phyloP scores from a whole-genome alignment of 2,329 filamentous ascomycete genomes.

The Xylariaceae sp. region DNA sequence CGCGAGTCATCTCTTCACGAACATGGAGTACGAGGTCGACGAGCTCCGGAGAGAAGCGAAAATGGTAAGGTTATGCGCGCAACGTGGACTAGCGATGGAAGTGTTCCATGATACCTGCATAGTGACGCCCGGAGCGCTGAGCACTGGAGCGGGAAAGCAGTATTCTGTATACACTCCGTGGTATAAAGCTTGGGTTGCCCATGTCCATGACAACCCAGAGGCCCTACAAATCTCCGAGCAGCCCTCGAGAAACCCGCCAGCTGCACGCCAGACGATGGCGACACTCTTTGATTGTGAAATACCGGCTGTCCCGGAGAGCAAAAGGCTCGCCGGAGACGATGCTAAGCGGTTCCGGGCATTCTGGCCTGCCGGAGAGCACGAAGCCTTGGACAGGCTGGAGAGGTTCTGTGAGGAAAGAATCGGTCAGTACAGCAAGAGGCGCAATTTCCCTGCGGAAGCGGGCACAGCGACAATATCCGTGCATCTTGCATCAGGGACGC shows the following conservation, averaged over 20 bases:
- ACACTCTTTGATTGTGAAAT: slow-evolving; percentile 51
- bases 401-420: slow-evolving; percentile 64
- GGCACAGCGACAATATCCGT: slow-evolving; percentile 66
- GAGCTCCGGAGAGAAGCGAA: slow-evolving; percentile 72
- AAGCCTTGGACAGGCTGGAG: slow-evolving; percentile 57
- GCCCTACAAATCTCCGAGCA: slow-evolving; percentile 57
- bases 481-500: slow-evolving; percentile 61
- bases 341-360: slow-evolving; percentile 50
- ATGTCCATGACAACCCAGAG: slow-evolving; percentile 64
- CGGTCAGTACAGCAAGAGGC: slow-evolving; percentile 53
- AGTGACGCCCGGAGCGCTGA: slow-evolving; percentile 65
- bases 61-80: slow-evolving; percentile 55
- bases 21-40: slow-evolving; percentile 89
- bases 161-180: slow-evolving; percentile 83
- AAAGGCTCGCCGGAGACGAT: slow-evolving; percentile 55
- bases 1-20: slow-evolving; percentile 70
- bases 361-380: slow-evolving; percentile 73
- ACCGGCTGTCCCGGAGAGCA: slow-evolving; percentile 58
- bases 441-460: slow-evolving; percentile 60
- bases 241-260: slow-evolving; percentile 50
- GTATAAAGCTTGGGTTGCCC: slow-evolving; percentile 69
- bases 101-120: slow-evolving; percentile 77
- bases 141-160: slow-evolving; percentile 65
- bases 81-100: slow-evolving; percentile 62
- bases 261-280: slow-evolving; percentile 33